Evolutionary conservation across 768 basidiomycete species (phyloP), one percentile per base, ranked within the genome.

Genomic region (Piloderma croceum): DNA sequence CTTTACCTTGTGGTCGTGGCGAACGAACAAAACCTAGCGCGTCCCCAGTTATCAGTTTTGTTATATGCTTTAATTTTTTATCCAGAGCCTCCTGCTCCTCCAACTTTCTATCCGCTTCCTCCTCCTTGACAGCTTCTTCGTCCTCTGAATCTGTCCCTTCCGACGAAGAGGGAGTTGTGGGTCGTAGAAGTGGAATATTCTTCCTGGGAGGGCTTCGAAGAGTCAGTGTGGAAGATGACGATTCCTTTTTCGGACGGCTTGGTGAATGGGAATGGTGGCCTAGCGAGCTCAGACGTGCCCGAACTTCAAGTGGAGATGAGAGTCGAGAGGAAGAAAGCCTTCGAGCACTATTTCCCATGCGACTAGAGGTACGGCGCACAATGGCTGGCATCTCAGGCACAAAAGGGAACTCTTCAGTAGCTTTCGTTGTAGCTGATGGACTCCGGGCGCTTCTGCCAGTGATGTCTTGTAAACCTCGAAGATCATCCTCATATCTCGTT

Each of bases 401-500:
- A 29, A 39, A 40, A 3, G 44, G 46, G 35, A 48, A 46, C 21
- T 62, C 55, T n/a, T 57, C 53, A 36, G 48, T 53, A 11, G 57
- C 58, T 38, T 51, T 57, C 17, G 68, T 54, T 5, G 70, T 56
- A 34, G 67, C 68, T 9, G 62, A 43, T 7, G 62, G 56, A 12
- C 66, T 57, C 10, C 80, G 75, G 41, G 70, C 75, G n/a, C 77
- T 63, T 24, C 74, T 73, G 20, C 79, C 81, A 31, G 73, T 74
- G 24, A 84, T 78, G 47, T 81, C 82, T 51, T 85, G 81, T 35
- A 90, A 57, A 1, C 84, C 83, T 27, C 83, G 77, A 22, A 91
- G 75, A 54, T 89, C 89, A 59, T 90, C 83, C 56, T 90, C 87
- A 41, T 86, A 90, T 46, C 89, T 73, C 10, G 79, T 81, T 57